Conservation (phyloP, 371 early-diverging fungal species). For the Parasitella parasitica region DNA sequence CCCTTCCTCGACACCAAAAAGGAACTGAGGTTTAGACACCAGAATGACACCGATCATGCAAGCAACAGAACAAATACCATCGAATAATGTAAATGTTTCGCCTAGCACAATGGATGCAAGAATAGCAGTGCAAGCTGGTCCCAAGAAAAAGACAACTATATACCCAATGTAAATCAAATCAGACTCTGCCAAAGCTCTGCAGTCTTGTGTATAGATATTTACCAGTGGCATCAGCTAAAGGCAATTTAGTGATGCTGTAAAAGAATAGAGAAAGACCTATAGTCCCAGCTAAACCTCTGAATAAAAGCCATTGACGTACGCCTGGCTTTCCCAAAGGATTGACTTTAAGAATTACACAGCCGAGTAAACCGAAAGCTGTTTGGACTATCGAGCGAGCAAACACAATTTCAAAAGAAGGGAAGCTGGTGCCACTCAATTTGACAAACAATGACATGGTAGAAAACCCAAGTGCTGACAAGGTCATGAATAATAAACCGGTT, state of each 20-base stretch:
- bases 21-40: conserved; percentile 64
- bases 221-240: conserved; percentile 75
- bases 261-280: conserved; percentile 74
- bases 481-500: conserved; percentile 42
- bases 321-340: conserved; percentile 59
- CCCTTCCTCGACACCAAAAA: conserved; percentile 42
- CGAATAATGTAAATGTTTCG: conserved; percentile 66
- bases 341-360: conserved; percentile 49
- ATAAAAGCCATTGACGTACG: conserved; percentile 55
- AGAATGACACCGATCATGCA: conserved; percentile 69
- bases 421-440: conserved; percentile 53
- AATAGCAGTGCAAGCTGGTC: conserved; percentile 75
- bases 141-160: conserved; percentile 71
- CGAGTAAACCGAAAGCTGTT: conserved; percentile 48
- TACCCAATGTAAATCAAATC: too few relatives aligned
- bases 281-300: conserved; percentile 67
- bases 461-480: conserved; percentile 71
- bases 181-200: too few relatives aligned
- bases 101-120: conserved; percentile 62
- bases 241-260: conserved; percentile 65
- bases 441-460: conserved; percentile 72
- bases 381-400: conserved; percentile 72
- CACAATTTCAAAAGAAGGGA: conserved; percentile 71
- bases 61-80: conserved; percentile 51
- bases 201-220: conserved; percentile 1